Evolutionary conservation across 371 early-diverging fungal genomes (phyloP), one percentile per base, ranked within the genome.

Genomic region (Mucor mucedo): DNA sequence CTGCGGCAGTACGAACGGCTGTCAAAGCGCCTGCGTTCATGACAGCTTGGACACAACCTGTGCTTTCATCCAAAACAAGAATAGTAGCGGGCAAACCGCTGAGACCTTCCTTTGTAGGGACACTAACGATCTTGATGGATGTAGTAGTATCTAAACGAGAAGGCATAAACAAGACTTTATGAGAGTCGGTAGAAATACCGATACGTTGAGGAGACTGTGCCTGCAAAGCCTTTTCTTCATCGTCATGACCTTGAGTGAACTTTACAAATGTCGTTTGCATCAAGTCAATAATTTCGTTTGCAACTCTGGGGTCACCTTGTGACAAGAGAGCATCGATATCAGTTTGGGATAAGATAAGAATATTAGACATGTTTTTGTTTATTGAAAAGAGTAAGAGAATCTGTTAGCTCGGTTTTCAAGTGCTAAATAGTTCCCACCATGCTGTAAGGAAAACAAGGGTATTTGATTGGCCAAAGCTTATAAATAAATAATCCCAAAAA

Each of bases 1-100:
- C 83, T 40, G 88, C 86, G 11, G 88, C 88, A 30, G 88, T 88
- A 21, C 88, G 70, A 9, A 86, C 66, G 35, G 87, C 87, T 1
- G 88, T 88, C 8, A 86, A 60, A 11, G 76, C 73, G 2, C 71
- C 79, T 14, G 84, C 85, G 60, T 88, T 86, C 73, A 88, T 78
- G 2, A 88, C 69, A 27, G 85, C 83, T 27, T 79, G 64, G 4
- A 82, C 79, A 27, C 70, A 70, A 5, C 82, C 85, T 0, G 84
- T 82, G 4, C 65, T 60, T 66, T 84, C 80, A 63, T 87, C 74
- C 48, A 87, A 44, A 7, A 87, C 86, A 4, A 84, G n/a, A 1
- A 71, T 76, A n/a, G 77, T 78, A 0, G 82, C 82, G 0, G 87
- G 86, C 5, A 87, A 55, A 16, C 87, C 87, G 5, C 72, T 63